phyloP scores from a whole-genome alignment of 768 basidiomycete genomes.

The Kondoa subrosea region DNA sequence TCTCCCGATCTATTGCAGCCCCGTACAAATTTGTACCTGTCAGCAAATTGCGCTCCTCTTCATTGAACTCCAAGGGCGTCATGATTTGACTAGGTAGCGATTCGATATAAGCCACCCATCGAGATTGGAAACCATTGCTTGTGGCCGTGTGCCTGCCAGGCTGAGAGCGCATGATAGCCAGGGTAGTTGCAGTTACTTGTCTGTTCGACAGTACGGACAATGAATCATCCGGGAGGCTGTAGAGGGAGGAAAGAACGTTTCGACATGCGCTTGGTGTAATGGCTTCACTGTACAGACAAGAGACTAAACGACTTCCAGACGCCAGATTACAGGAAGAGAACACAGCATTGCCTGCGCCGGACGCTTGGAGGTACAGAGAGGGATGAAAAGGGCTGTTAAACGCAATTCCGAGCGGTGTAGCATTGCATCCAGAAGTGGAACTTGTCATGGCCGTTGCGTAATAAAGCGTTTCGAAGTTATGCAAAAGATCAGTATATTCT shows the following conservation, averaged over 20 bases:
- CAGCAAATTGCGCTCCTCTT: background rate
- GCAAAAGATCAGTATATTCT: too few relatives aligned
- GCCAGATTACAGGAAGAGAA: background rate
- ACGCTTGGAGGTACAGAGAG: background rate
- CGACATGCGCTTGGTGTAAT: background rate
- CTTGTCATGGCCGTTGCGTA: too few relatives aligned
- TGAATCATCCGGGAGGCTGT: background rate
- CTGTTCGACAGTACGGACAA: background rate
- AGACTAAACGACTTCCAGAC: background rate
- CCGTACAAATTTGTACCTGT: slow-evolving; percentile 3
- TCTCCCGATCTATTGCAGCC: background rate
- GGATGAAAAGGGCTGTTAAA: background rate
- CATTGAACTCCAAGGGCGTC: background rate
- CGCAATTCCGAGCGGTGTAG: too few relatives aligned
- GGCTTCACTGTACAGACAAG: background rate
- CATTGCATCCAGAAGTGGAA: too few relatives aligned
- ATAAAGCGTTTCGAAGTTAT: too few relatives aligned
- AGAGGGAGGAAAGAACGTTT: background rate
- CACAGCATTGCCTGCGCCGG: background rate
- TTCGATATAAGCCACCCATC: slow-evolving; percentile 1
- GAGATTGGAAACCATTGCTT: background rate
- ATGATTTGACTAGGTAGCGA: background rate
- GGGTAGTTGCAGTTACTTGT: background rate
- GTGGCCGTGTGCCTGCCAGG: background rate
- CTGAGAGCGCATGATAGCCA: background rate